A percentile compares a stretch with the other conserved stretches of the same genome.
These are phyloP conservation scores for Cubamyces sp. DNA, from an alignment of 768 basidiomycete species.

Conservation along the genomic window DNA sequence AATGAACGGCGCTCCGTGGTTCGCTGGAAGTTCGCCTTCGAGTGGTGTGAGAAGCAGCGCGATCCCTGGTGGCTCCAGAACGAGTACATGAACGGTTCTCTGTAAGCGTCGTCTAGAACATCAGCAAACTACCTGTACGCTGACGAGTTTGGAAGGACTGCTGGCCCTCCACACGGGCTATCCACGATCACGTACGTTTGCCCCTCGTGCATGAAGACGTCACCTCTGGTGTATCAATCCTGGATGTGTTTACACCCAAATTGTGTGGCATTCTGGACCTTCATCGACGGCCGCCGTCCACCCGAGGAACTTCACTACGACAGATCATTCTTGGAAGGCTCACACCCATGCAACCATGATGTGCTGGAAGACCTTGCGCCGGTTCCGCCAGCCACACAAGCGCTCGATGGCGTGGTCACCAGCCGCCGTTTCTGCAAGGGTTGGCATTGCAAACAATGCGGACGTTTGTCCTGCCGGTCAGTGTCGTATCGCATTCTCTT, in stretches of 20 bases:
- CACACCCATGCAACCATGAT: conserved; percentile 34
- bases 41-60: conserved; percentile 79
- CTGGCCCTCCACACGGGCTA: neutral
- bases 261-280: conserved; percentile 62
- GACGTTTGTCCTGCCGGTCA: conserved; percentile 75
- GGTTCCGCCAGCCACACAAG: conserved; percentile 32
- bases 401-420: conserved; percentile 47
- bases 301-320: conserved; percentile 50
- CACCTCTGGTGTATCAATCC: conserved; percentile 58
- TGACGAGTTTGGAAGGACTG: neutral
- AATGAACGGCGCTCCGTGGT: conserved; percentile 59
- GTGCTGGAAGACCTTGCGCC: conserved; percentile 46
- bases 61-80: conserved; percentile 51
- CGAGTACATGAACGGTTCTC: neutral
- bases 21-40: conserved; percentile 82
- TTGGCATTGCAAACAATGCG: conserved; percentile 70
- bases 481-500: conserved; percentile 21
- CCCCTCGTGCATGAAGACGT: conserved; percentile 44
- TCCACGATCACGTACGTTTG: conserved; percentile 38
- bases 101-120: too few species aligned
- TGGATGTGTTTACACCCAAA: conserved; percentile 69
- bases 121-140: neutral
- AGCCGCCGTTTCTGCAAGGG: conserved; percentile 63
- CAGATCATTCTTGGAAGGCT: conserved; percentile 47
- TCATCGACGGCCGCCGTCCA: conserved; percentile 30